Percentiles rank a stretch among this genome's conserved stretches.
Evolutionary conservation across 768 basidiomycete genomes (phyloP).

Genomic region (Termitomyces sp.): DNA sequence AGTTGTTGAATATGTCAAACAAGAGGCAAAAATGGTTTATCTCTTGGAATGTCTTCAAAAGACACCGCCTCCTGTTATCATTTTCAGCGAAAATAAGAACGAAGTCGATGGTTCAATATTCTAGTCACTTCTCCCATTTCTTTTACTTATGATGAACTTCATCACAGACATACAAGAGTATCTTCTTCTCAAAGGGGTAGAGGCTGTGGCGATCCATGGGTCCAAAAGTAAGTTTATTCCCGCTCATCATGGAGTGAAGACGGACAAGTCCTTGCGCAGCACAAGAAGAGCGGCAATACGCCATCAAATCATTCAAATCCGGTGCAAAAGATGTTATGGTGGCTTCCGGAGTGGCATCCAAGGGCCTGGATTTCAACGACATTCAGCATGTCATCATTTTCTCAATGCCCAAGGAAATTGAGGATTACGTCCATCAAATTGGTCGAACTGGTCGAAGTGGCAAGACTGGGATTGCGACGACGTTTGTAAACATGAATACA

Average conservation of each 20-base stretch:
- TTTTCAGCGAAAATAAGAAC: constrained; percentile 99
- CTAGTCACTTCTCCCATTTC: not conserved
- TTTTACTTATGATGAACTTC: not conserved
- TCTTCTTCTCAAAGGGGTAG: constrained; percentile 91
- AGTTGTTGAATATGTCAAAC: constrained; percentile 98
- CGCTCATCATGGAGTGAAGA: not conserved
- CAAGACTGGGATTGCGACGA: constrained; percentile 97
- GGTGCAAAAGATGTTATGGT: constrained; percentile 99
- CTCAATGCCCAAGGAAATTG: constrained; percentile 99
- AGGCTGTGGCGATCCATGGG: constrained; percentile 98
- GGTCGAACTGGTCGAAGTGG: constrained; percentile 97
- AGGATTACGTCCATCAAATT: constrained; percentile 99
- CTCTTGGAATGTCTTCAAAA: constrained; percentile 96
- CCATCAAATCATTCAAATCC: constrained; percentile 96
- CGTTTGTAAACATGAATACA: constrained; percentile 98
- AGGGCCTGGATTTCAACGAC: constrained; percentile 97
- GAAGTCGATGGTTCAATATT: constrained; percentile 86
- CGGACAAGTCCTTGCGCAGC: constrained; percentile 36
- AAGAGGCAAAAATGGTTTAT: constrained; percentile 99
- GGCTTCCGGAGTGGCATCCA: constrained; percentile 94
- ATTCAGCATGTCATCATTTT: constrained; percentile 99
- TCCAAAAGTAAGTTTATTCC: constrained; percentile 70
- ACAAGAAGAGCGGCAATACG: constrained; percentile 98
- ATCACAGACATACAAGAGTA: constrained; percentile 95
- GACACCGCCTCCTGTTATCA: constrained; percentile 95